Evolutionary conservation across 768 basidiomycete genomes (phyloP), one percentile per base, ranked within the genome.

Genomic region (Boletus pseudopeckii): DNA sequence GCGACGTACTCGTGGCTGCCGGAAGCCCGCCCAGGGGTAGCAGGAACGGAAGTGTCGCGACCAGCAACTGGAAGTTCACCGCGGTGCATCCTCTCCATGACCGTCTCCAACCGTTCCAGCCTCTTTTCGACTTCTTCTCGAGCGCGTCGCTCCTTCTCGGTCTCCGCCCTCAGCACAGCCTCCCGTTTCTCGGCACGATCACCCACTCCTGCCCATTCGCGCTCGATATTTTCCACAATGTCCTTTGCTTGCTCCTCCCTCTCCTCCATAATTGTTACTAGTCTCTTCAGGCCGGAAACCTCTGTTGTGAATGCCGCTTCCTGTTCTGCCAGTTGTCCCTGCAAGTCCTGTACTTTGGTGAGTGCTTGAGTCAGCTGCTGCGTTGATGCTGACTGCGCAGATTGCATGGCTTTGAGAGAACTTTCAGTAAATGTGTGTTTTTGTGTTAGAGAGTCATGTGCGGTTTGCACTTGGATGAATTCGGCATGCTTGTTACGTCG

Each of bases 261-360:
- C 52, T 87, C 87, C 67, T 98, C 92, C 77, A 97, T 85, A 76
- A 94, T 82, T 7, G 80, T 74, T 11, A 94, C 86, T 17, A 97
- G 76, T 30, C 92, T 79, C 53, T 82, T 81, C 59, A 94, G 72
- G 13, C 84, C 82, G 38, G 79, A 83, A 2, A 85, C 84, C 67
- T 98, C 94, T 53, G 79, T 81, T 0, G 86, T 78, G 66, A 91
- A 95, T 2, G 84, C 84, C 1, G 86, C 84, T 61, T 96, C 92
- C 61, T 91, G 88, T 61, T 91, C 90, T 3, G 90, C 92, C 13
- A 94, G 75, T 56, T 86, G 85, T 6, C 86, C 83, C 34, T 83
- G 84, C 37, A 95, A 77, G 52, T 84, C 83, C 60, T 90, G 85
- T 17, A 90, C 80, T 51, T 86, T 83, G 17, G 84, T 76, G 40